Evolutionary conservation across 768 basidiomycete species (phyloP), one percentile per base, ranked within the genome.

Genomic region (Plicaturopsis crispa): DNA sequence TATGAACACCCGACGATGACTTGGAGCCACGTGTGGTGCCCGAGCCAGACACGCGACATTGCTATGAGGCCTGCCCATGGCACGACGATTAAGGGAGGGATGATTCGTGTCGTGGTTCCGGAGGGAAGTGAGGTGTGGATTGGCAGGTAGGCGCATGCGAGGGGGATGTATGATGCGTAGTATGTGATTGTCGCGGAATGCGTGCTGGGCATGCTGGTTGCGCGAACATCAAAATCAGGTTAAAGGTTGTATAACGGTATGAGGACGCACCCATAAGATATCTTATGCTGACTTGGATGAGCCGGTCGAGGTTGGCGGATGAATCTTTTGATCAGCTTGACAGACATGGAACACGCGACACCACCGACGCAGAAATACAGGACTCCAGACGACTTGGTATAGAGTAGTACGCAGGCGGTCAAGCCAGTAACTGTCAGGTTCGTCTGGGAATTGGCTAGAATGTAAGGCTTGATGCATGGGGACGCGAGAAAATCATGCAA

Each of bases 171-270:
- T 2, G 69, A 64, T 6, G 74, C 77, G 50, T 72, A 81, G 59
- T 69, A 87, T 2, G 69, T 66, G 47, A 84, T 83, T 4, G 67
- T 62, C 7, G 83, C 78, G 8, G 85, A 80, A 55, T 89, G 86
- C 4, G 86, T 88, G 45, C 81, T 84, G 4, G 86, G 86, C 86
- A 89, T 88, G 10, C 86, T 87, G 51, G 34, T 41, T 11, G 17
- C 18, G 38, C 37, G 22, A 26, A 21, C 18, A 18, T 26, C 24
- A 24, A n/a, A 4, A 12, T 31, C 23, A n/a, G 0, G 22, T 3
- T 22, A 17, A 6, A 28, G n/a, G 31, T 42, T 13, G n/a, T 19
- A 33, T 20, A 14, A 20, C 8, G 36, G 26, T 5, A 19, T 11
- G 8, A 24, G 34, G 35, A 53, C 74, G 35, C 50, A 87, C 85